Conservation (phyloP, 2,329 filamentous ascomycete species). For the Calonectria pseudoturangicola region DNA sequence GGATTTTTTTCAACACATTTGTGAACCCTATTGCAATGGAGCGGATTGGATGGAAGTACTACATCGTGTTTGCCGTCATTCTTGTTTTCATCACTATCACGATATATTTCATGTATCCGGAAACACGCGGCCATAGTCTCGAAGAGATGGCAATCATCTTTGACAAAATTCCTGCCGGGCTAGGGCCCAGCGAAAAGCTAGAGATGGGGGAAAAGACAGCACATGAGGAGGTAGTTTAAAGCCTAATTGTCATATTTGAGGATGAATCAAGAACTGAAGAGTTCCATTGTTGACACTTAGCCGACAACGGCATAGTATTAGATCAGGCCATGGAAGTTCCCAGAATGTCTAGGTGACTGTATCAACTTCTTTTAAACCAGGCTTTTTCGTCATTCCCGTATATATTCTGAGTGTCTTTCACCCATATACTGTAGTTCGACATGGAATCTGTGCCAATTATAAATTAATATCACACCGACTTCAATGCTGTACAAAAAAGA, state of each 20-base stretch:
- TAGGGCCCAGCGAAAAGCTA: neutral
- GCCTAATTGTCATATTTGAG: neutral
- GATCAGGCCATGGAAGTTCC: too few species aligned
- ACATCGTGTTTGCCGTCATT: slow-evolving; percentile 40
- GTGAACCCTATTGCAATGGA: slow-evolving; percentile 42
- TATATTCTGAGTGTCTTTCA: too few species aligned
- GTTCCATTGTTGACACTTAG: too few species aligned
- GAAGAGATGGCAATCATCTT: slow-evolving; percentile 47
- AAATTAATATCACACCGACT: too few species aligned
- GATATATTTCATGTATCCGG: slow-evolving; percentile 42
- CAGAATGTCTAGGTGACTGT: too few species aligned
- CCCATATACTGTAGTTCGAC: too few species aligned
- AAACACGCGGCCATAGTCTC: slow-evolving; percentile 42
- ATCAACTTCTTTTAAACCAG: too few species aligned
- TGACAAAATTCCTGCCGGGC: slow-evolving; percentile 25
- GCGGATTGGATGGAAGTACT: slow-evolving; percentile 44
- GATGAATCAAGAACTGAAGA: too few species aligned
- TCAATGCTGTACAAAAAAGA: too few species aligned
- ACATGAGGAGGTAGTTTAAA: slow-evolving; percentile 10
- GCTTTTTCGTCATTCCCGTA: too few species aligned
- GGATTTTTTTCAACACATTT: slow-evolving; percentile 42
- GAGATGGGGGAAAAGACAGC: neutral
- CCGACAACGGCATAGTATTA: too few species aligned
- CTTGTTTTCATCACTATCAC: slow-evolving; percentile 38
- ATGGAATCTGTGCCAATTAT: too few species aligned